Evolutionary conservation across 2,329 filamentous ascomycete genomes (phyloP).

Genomic region (Fusarium globosum): DNA sequence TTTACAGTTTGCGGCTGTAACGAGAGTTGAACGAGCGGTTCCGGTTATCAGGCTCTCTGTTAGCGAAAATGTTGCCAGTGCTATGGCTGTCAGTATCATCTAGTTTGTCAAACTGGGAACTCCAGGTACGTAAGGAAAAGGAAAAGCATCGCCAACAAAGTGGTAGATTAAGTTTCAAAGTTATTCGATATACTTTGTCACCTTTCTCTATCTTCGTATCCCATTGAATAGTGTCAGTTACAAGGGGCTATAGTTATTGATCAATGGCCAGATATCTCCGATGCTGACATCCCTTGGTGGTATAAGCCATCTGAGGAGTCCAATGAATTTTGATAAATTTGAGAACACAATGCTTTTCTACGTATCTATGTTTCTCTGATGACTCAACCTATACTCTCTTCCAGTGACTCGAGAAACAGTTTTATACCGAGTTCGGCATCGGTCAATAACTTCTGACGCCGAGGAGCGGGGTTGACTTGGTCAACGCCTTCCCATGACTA

Average conservation of each 20-base stretch:
- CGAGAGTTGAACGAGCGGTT: fast-evolving
- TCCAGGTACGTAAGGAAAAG: background rate
- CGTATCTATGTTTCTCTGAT: background rate
- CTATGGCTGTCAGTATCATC: background rate
- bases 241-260: background rate
- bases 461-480: slow-evolving; percentile 24
- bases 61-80: no score
- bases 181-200: no score
- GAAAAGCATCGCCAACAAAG: background rate
- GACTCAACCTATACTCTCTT: background rate
- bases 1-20: background rate
- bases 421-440: background rate
- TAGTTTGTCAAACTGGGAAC: background rate
- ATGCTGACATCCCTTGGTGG: background rate
- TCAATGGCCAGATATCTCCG: background rate
- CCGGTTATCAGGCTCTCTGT: background rate
- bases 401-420: background rate
- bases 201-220: no score
- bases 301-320: background rate
- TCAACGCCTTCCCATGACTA: background rate
- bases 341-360: background rate
- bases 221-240: background rate
- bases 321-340: background rate
- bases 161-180: no score
- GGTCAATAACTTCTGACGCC: background rate